Conservation (phyloP, 495 filamentous ascomycete species). For the Chaetomium fimeti region DNA sequence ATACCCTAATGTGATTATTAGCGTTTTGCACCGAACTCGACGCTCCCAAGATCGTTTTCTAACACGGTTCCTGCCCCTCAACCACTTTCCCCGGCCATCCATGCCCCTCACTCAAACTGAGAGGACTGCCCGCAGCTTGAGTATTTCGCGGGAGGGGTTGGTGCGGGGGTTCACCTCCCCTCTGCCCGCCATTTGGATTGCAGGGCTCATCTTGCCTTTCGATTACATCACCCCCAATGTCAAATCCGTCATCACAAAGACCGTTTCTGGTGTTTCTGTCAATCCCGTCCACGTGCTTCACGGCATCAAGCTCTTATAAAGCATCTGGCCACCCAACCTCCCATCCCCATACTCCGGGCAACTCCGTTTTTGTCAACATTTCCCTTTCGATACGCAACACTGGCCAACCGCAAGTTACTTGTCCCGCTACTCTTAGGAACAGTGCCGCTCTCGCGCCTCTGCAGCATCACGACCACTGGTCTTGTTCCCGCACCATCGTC, state of each 20-base stretch:
- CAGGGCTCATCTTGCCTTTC: neutral
- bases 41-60: neutral
- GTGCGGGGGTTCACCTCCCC: neutral
- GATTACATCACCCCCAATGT: conserved; percentile 26
- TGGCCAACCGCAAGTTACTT: conserved; percentile 11
- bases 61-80: too few species aligned
- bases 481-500: neutral
- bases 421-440: conserved; percentile 5
- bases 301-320: neutral
- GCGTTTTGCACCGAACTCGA: neutral
- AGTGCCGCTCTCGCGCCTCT: conserved; percentile 11
- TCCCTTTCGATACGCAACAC: neutral
- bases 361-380: neutral
- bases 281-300: neutral
- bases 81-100: too few species aligned
- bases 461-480: neutral
- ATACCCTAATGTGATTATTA: neutral
- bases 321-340: neutral
- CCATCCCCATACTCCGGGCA: neutral
- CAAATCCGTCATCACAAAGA: conserved; percentile 25
- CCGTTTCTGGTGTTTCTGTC: neutral
- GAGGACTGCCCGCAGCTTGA: too few species aligned
- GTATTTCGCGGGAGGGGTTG: neutral
- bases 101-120: too few species aligned
- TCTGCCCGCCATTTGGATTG: neutral